phyloP scores from a whole-genome alignment of 169 alveolate genomes.

The Babesia caballi region DNA sequence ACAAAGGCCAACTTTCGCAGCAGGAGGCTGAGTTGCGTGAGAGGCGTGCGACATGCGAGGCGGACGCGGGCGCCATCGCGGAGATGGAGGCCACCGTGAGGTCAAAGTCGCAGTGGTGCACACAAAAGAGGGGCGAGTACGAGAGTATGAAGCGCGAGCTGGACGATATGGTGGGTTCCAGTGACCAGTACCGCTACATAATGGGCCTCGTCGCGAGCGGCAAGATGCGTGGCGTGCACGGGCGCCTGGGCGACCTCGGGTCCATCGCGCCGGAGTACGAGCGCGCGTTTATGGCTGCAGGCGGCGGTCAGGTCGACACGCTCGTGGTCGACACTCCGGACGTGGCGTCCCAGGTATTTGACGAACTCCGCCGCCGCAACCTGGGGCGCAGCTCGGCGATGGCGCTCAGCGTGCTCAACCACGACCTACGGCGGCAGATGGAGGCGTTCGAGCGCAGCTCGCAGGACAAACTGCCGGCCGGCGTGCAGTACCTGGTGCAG shows the following conservation, averaged over 20 bases:
- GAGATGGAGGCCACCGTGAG: constrained; percentile 29
- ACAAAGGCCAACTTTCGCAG: constrained; percentile 28
- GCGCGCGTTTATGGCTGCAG: constrained; percentile 85
- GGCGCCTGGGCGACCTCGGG: constrained; percentile 92
- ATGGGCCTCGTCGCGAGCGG: constrained; percentile 56
- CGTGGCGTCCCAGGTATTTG: constrained; percentile 84
- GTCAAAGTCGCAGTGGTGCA: constrained; percentile 6
- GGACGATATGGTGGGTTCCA: constrained; percentile 47
- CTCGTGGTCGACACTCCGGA: constrained; percentile 88
- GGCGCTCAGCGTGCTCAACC: constrained; percentile 72
- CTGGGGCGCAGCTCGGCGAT: constrained; percentile 88
- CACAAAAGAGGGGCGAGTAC: constrained; percentile 45
- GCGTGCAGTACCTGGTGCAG: constrained; percentile 83
- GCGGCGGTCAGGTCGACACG: constrained; percentile 82
- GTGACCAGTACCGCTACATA: constrained; percentile 53
- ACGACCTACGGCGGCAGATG: constrained; percentile 55
- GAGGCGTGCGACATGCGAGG: constrained; percentile 7
- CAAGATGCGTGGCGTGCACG: constrained; percentile 80
- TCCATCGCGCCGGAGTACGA: constrained; percentile 84
- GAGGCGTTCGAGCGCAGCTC: constrained; percentile 53
- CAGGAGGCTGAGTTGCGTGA: constrained; percentile 16
- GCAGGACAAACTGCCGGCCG: constrained; percentile 53
- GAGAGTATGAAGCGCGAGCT: constrained; percentile 60
- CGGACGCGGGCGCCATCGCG: constrained; percentile 5
- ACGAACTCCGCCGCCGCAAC: constrained; percentile 81